Evolutionary conservation across 2,329 filamentous ascomycete genomes (phyloP), one percentile per base, ranked within the genome.

Genomic region (Massarina eburnea): DNA sequence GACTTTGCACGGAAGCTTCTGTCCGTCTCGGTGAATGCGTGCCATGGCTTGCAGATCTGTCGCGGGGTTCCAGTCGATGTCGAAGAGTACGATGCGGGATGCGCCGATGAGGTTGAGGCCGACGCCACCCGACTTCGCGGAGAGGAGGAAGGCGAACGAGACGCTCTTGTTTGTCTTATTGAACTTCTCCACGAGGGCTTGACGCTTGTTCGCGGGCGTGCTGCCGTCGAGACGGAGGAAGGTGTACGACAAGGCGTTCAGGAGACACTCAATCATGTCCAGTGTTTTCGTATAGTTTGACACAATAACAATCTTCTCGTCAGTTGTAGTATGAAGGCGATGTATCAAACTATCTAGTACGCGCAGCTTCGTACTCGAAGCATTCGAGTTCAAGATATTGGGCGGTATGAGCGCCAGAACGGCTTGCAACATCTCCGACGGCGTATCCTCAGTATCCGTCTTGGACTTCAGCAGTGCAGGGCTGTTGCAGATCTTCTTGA

Each of bases 401-500:
- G 74, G 68, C 7, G 83, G 80, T 1, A 88, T 76, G 7, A 75
- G 74, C 8, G 78, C 73, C 8, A 85, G 54, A 5, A 72, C 51
- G 3, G 53, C 54, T 30, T 66, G 72, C 9, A 71, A 67, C 24
- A 72, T 76, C 37, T 77, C 74, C 26, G 71, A 78, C 2, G 74
- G 71, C 2, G 68, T 67, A 27, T 78, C 73, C 29, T 80, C 73
- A 3, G 67, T 66, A 21, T 75, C 73, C 33, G 74, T 73, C 46
- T 78, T 79, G 2, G 75, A 70, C 33, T 76, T 76, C 7, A 89
- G 72, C 8, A 88, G 69, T 0, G 78, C 81, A 1, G 85, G 85
- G 52, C 83, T 85, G 62, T 89, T 89, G 73, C 86, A 89, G 15
- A 88, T 76, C 64, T 89, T 89, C 70, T 89, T 89, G 15, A 89